Percentiles rank a stretch among this genome's conserved stretches.
Evolutionary conservation across 495 filamentous ascomycete species (phyloP).

Genomic region (Aspergillus saccharolyticus): DNA sequence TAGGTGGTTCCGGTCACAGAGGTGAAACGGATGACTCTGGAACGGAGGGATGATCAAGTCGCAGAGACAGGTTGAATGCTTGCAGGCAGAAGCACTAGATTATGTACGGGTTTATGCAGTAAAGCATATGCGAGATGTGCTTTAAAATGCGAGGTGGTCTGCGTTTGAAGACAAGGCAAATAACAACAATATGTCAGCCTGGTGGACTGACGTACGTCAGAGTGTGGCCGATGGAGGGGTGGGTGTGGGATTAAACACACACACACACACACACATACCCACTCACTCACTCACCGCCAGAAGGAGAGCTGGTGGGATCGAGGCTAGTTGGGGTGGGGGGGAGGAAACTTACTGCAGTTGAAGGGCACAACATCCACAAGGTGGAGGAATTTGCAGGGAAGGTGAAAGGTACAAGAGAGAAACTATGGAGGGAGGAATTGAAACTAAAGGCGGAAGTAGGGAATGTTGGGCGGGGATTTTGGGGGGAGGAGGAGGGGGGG

Average conservation of each 20-base stretch:
- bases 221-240: constrained; percentile 7
- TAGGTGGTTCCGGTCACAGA: constrained; percentile 19
- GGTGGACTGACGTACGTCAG: constrained; percentile 16
- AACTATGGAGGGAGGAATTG: constrained; percentile 7
- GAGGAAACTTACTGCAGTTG: constrained; percentile 7
- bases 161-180: constrained; percentile 8
- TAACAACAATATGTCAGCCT: constrained; percentile 22
- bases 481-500: constrained; percentile 10
- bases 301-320: not conserved
- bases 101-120: constrained; percentile 12
- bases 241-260: constrained; percentile 6
- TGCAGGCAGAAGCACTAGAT: constrained; percentile 10
- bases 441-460: constrained; percentile 11
- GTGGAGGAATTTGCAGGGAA: not conserved
- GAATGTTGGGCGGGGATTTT: not conserved
- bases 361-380: not conserved
- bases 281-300: not conserved
- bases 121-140: constrained; percentile 7
- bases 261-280: too few relatives aligned
- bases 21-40: constrained; percentile 14
- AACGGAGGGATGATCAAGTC: constrained; percentile 13
- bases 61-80: constrained; percentile 6
- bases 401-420: constrained; percentile 1
- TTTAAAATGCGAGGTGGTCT: constrained; percentile 7
- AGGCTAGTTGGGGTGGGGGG: too few relatives aligned